Evolutionary conservation across 2,329 filamentous ascomycete species (phyloP).

Genomic region (Pseudomassariella vexata): DNA sequence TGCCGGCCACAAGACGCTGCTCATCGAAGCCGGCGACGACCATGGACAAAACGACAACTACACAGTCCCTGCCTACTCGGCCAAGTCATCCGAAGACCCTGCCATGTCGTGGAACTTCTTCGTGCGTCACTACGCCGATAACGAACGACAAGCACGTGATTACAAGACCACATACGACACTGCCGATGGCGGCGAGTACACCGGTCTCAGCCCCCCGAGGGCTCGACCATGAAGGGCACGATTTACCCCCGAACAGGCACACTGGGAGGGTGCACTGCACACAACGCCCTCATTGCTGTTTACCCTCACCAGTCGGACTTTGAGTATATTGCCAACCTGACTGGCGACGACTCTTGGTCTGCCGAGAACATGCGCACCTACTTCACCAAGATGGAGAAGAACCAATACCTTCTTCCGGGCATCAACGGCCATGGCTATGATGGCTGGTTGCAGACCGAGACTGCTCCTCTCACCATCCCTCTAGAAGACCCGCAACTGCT

Average conservation of each 20-base stretch:
- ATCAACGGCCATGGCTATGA: slow-evolving; percentile 53
- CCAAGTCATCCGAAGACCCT: slow-evolving; percentile 45
- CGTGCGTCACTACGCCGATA: slow-evolving; percentile 52
- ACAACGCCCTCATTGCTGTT: slow-evolving; percentile 48
- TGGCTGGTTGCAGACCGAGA: slow-evolving; percentile 50
- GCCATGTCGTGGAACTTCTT: slow-evolving; percentile 58
- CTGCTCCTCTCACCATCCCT: slow-evolving; percentile 44
- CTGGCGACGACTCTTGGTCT: slow-evolving; percentile 49
- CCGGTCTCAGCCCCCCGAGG: slow-evolving; percentile 43
- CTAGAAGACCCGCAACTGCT: slow-evolving; percentile 47
- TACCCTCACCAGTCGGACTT: slow-evolving; percentile 49
- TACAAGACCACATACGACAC: slow-evolving; percentile 52
- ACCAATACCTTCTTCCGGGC: slow-evolving; percentile 47
- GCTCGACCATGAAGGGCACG: slow-evolving; percentile 42
- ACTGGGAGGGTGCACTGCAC: slow-evolving; percentile 51
- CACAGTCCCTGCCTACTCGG: slow-evolving; percentile 46
- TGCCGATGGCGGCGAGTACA: slow-evolving; percentile 40
- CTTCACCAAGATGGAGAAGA: slow-evolving; percentile 47
- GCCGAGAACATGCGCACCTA: slow-evolving; percentile 53
- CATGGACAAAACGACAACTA: slow-evolving; percentile 41
- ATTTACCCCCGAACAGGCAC: slow-evolving; percentile 51
- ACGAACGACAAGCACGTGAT: slow-evolving; percentile 44
- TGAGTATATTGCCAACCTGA: slow-evolving; percentile 44
- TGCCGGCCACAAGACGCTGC: slow-evolving; percentile 51
- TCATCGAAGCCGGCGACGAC: slow-evolving; percentile 55